Conservation (phyloP, 257 asterid species). For the Misopates orontium region DNA sequence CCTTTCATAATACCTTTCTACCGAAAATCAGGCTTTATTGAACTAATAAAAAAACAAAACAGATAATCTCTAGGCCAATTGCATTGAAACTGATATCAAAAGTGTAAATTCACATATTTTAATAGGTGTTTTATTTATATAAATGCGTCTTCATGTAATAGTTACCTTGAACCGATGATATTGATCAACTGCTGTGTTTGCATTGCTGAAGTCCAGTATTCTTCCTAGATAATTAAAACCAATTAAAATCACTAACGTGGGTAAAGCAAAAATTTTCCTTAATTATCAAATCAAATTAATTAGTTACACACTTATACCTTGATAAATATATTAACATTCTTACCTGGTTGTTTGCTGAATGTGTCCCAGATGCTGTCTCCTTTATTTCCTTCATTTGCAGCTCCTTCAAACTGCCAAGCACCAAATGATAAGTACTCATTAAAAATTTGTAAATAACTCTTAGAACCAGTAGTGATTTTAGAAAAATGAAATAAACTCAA, state of each 20-base stretch:
- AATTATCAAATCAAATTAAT: too few relatives aligned
- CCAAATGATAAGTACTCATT: not conserved
- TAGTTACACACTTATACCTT: too few relatives aligned
- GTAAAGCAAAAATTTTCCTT: not conserved
- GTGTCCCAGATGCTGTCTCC: conserved; percentile 88
- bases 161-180: conserved; percentile 77
- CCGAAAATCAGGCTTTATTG: not conserved
- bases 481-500: not conserved
- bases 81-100: too few relatives aligned
- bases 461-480: too few relatives aligned
- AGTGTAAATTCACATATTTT: too few relatives aligned
- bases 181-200: conserved; percentile 79
- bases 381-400: conserved; percentile 76
- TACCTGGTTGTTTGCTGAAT: conserved; percentile 67
- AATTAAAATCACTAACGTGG: not conserved
- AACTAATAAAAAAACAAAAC: too few relatives aligned
- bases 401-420: conserved; percentile 73
- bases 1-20: conserved; percentile 17
- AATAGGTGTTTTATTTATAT: too few relatives aligned
- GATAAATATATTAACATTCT: too few relatives aligned
- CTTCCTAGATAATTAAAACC: conserved; percentile 40
- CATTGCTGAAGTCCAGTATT: conserved; percentile 84
- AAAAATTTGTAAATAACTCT: too few relatives aligned
- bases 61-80: too few relatives aligned
- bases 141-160: not conserved